phyloP scores from a whole-genome alignment of 768 basidiomycete genomes.

The Serendipita sp. region DNA sequence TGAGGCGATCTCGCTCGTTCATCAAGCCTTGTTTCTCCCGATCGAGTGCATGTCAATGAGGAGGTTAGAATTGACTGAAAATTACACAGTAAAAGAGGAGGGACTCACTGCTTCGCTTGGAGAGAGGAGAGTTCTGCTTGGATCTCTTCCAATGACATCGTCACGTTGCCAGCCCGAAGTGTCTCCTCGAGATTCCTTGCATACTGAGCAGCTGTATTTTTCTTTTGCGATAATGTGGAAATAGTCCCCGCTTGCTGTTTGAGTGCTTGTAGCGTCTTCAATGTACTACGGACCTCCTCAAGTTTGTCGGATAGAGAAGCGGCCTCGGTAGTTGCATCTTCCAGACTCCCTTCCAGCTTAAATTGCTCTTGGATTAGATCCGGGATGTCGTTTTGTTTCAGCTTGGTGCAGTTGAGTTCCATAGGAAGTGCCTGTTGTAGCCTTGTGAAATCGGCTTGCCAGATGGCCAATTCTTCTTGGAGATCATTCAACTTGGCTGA shows the following conservation, averaged over 20 bases:
- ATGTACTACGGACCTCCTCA: slow-evolving; percentile 36
- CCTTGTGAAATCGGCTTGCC: slow-evolving; percentile 41
- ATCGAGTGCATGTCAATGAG: slow-evolving; percentile 44
- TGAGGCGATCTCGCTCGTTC: slow-evolving; percentile 48
- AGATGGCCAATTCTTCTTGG: slow-evolving; percentile 35
- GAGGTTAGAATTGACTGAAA: neutral
- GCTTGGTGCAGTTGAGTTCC: slow-evolving; percentile 36
- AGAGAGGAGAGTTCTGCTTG: slow-evolving; percentile 59
- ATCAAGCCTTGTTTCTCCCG: slow-evolving; percentile 42
- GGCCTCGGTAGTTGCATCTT: slow-evolving; percentile 33
- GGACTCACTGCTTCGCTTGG: slow-evolving; percentile 45
- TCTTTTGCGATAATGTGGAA: neutral
- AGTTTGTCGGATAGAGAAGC: slow-evolving; percentile 51
- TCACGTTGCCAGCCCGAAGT: slow-evolving; percentile 19
- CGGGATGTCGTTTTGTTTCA: slow-evolving; percentile 51
- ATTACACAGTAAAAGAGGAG: neutral
- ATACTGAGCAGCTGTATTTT: slow-evolving; percentile 22
- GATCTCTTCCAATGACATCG: slow-evolving; percentile 73
- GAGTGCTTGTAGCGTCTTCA: slow-evolving; percentile 43
- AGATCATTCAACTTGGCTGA: slow-evolving; percentile 17
- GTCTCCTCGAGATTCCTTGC: slow-evolving; percentile 35
- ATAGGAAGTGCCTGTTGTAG: slow-evolving; percentile 46
- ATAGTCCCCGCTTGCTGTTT: slow-evolving; percentile 48
- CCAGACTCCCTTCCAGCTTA: slow-evolving; percentile 36
- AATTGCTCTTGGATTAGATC: slow-evolving; percentile 33